These are phyloP conservation scores for Dimocarpus longan DNA, from an alignment of 345 rosid species.

Conservation along the genomic window DNA sequence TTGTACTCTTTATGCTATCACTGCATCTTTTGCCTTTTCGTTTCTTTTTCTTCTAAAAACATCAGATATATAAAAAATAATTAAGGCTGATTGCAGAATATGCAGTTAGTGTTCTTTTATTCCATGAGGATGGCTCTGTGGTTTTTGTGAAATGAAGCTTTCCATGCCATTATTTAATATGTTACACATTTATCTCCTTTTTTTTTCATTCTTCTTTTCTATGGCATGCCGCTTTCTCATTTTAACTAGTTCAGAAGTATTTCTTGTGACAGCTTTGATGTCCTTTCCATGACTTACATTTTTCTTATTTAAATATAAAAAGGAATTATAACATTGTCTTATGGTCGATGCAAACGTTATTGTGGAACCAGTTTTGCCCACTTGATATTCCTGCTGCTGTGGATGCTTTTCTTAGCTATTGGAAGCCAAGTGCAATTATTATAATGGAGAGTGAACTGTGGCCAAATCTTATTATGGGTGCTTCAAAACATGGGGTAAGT, in stretches of 20 bases:
- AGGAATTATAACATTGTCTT: neutral
- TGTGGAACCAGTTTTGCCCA: conserved; percentile 69
- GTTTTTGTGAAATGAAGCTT: neutral
- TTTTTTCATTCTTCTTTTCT: neutral
- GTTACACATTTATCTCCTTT: neutral
- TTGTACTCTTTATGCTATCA: neutral
- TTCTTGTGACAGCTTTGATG: neutral
- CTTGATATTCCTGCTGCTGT: conserved; percentile 74
- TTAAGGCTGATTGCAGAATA: neutral
- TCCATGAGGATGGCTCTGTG: neutral
- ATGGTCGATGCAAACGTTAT: conserved; percentile 19
- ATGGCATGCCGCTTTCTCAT: neutral
- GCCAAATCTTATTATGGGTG: conserved; percentile 82
- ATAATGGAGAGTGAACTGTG: conserved; percentile 88
- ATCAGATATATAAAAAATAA: neutral
- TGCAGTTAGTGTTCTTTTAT: neutral
- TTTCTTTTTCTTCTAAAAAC: neutral
- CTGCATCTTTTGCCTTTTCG: neutral
- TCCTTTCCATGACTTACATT: neutral
- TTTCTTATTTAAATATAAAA: neutral
- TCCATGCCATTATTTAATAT: neutral
- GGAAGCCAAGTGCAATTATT: conserved; percentile 78
- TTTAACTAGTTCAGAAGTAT: neutral
- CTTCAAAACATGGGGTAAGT: conserved; percentile 69
- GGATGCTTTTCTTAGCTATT: conserved; percentile 66